A percentile compares a stretch with the other conserved stretches of the same genome.
Conservation (phyloP, 768 basidiomycete species). For the Russula dissimulans region DNA sequence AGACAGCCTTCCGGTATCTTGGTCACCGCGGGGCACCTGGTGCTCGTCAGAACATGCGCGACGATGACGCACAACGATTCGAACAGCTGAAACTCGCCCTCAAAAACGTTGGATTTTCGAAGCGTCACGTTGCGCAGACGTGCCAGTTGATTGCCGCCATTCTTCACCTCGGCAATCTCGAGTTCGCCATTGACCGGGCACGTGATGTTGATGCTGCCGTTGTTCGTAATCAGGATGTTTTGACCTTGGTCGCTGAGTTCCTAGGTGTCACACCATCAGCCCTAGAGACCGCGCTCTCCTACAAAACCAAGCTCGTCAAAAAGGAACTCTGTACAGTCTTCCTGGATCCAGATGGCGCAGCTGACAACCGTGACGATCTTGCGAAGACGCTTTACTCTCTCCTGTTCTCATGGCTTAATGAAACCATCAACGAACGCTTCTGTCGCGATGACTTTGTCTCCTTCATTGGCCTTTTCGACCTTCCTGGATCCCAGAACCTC, state of each 20-base stretch:
- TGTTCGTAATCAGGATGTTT: slow-evolving; percentile 73
- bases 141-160: slow-evolving; percentile 94
- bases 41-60: slow-evolving; percentile 40
- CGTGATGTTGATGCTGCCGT: slow-evolving; percentile 90
- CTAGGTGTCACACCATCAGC: slow-evolving; percentile 68
- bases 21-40: slow-evolving; percentile 51
- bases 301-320: slow-evolving; percentile 86
- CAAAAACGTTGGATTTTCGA: slow-evolving; percentile 88
- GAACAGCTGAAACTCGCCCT: slow-evolving; percentile 92
- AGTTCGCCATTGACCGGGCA: slow-evolving; percentile 75
- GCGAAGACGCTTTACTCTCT: slow-evolving; percentile 90
- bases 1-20: slow-evolving; percentile 78
- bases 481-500: slow-evolving; percentile 89
- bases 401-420: slow-evolving; percentile 93
- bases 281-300: slow-evolving; percentile 75
- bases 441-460: slow-evolving; percentile 89
- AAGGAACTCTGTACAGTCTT: slow-evolving; percentile 98
- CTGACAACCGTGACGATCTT: slow-evolving; percentile 88
- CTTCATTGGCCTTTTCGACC: slow-evolving; percentile 89
- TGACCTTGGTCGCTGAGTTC: slow-evolving; percentile 85
- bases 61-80: slow-evolving; percentile 82
- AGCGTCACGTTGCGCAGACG: slow-evolving; percentile 89
- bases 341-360: slow-evolving; percentile 88
- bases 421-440: slow-evolving; percentile 90
- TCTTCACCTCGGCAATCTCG: slow-evolving; percentile 91